Evolutionary conservation across 176 grass and related monocot species (phyloP), one percentile per base, ranked within the genome.

Genomic region (Oryza longistaminata): DNA sequence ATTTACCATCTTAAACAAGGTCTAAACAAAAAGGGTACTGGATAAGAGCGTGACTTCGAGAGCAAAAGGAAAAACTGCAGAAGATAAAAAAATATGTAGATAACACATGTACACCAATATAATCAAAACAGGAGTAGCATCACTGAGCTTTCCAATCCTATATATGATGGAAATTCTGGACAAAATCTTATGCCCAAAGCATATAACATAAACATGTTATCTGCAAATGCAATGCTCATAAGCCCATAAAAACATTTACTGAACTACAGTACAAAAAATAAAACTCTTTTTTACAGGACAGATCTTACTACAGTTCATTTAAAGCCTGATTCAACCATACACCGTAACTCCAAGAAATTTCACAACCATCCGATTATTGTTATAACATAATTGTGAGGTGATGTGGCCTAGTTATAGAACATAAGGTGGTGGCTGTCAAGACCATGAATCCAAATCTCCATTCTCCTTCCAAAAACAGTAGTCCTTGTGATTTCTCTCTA

Each of bases 301-400:
- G 7, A 64, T 45, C 26, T 58, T 75, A 76, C 49, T 44, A 40
- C 16, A 67, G 43, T 17, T 35, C 60, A 61, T 61, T 9, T 17
- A 62, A 76, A 37, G 19, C 62, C n/a, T 27, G 26, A 6, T 64
- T 35, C 52, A 48, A 73, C 19, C 21, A 34, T 72, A 26, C 79
- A 76, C 3, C 19, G 69, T 25, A 52, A 81, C 11, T 69, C 25
- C 25, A 42, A 3, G 7, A 82, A 26, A 72, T 64, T 77, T 58
- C 52, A 66, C 9, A 81, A 75, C 62, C 17, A 19, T 55, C 27
- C 70, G 43, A 42, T 46, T 45, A 4, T 74, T n/a, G 10, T 16
- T 45, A 27, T 58, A 87, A 37, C 75, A 79, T 72, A 78, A 2
- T 55, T 55, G 52, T 55, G 17, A 55, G 50, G 17, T 6, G 52